phyloP scores from a whole-genome alignment of 2,329 filamentous ascomycete species.

The Macrophomina tecta region DNA sequence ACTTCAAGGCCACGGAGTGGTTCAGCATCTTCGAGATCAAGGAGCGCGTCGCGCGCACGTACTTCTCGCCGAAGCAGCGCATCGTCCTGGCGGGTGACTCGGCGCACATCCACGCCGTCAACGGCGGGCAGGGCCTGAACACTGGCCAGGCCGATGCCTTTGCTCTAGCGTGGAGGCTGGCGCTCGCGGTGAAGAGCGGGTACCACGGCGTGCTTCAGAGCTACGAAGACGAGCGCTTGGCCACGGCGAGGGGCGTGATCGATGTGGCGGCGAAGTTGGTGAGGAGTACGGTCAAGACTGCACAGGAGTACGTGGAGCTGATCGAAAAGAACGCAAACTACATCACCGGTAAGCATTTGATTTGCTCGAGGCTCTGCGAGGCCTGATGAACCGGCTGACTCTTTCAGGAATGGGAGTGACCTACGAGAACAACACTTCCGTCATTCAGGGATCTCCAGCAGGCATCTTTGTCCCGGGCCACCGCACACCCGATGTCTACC shows the following conservation, averaged over 20 bases:
- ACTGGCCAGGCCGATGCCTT: slow-evolving; percentile 34
- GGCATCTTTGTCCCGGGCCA: slow-evolving; percentile 26
- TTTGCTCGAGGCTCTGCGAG: background rate
- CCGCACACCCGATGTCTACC: slow-evolving; percentile 23
- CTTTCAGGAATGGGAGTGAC: slow-evolving; percentile 47
- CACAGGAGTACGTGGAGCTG: slow-evolving; percentile 55
- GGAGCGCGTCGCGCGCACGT: slow-evolving; percentile 32
- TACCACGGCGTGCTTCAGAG: slow-evolving; percentile 40
- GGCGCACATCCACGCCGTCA: slow-evolving; percentile 35
- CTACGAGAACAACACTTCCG: slow-evolving; percentile 39
- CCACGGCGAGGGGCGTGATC: slow-evolving; percentile 54
- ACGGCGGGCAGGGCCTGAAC: slow-evolving; percentile 36
- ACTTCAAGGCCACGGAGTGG: slow-evolving; percentile 56
- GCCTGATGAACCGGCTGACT: background rate
- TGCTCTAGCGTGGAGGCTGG: slow-evolving; percentile 33
- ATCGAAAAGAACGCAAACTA: slow-evolving; percentile 57
- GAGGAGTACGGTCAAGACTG: slow-evolving; percentile 52
- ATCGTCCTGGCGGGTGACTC: slow-evolving; percentile 34
- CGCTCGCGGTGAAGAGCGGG: slow-evolving; percentile 13
- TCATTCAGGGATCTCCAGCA: slow-evolving; percentile 16
- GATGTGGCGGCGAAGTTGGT: slow-evolving; percentile 56
- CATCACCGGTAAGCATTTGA: slow-evolving; percentile 49
- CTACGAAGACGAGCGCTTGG: slow-evolving; percentile 54
- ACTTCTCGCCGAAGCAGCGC: slow-evolving; percentile 31
- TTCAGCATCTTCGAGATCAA: slow-evolving; percentile 56